Base-by-base conservation (phyloP, 2,329 filamentous ascomycete species). In the Biscogniauxia marginata region DNA sequence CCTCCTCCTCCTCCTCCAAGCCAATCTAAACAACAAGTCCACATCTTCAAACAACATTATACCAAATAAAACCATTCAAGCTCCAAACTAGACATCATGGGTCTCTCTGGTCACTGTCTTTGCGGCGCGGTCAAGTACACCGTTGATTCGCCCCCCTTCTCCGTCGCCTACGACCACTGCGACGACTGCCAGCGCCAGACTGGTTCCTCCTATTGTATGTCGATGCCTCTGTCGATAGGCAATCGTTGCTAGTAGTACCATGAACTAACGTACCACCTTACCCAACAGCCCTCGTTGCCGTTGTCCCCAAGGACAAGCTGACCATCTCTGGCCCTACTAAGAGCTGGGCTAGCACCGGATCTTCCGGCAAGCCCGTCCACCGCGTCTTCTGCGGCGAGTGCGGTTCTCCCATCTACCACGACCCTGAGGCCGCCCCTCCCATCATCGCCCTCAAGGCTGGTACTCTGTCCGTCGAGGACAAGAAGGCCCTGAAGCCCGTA, bases 101-200 rank as follows among this genome's bases (percentile, higher is more conserved):
- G 80, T 82, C 79, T 88, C 70, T 79, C 80, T 53, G 86, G 86
- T 73, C 85, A 89, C 80, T 89, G 86, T 71, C 84, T 89, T 62
- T 89, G 86, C 81, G 85, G 85, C 71, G 81, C 83, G 67, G 83
- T 88, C 74, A 89, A 86, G 69, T 92, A 91, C 80, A 80, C 80
- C 69, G 79, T 81, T 63, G 68, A 72, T 53, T 65, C 66, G 46
- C 63, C 65, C 3, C 70, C 70, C 49, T 56, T 67, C 60, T 67
- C 71, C 57, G 75, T 82, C 51, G 86, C 81, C 61, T 88, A 89
- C 71, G 87, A 89, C 70, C 86, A 89, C 77, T 89, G 86, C 67
- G 86, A 89, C 68, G 86, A 88, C 74, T 89, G 86, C 79, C 86
- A 89, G 74, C 84, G 86, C 68, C 86, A 89, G 75, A 82, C 75